Percentiles rank a stretch among this genome's conserved stretches.
These are phyloP conservation scores for Cutaneotrichosporon sp. DNA, from an alignment of 1,284 basidiomycete genomes.

Conservation along the genomic window DNA sequence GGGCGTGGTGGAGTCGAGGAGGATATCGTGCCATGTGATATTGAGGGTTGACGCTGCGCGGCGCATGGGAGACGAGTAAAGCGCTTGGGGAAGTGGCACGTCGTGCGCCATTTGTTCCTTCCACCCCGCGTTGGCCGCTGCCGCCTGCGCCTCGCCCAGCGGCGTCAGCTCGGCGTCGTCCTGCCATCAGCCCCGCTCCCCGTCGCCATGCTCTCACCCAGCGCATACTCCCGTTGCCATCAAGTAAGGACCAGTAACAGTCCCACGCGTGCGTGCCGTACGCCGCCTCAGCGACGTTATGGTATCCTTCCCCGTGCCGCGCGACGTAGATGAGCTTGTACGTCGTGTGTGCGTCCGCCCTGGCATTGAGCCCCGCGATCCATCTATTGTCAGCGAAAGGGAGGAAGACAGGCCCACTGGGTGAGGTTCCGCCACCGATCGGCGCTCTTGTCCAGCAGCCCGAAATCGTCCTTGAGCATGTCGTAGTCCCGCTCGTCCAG, in stretches of 20 bases:
- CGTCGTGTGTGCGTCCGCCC: conserved; percentile 26
- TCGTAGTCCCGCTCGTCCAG: conserved; percentile 27
- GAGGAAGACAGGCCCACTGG: conserved; percentile 8
- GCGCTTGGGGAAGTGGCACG: conserved; percentile 29
- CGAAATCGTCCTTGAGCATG: conserved; percentile 31
- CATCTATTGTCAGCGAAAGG: conserved; percentile 8
- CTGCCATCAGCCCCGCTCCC: conserved; percentile 16
- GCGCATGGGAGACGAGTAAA: conserved; percentile 37
- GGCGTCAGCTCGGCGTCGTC: conserved; percentile 37
- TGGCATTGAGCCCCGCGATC: conserved; percentile 27
- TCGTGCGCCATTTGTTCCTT: conserved; percentile 23
- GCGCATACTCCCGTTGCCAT: conserved; percentile 32
- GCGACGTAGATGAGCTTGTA: conserved; percentile 46
- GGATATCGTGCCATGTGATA: conserved; percentile 36
- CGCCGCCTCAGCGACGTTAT: conserved; percentile 27
- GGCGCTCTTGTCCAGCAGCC: conserved; percentile 32
- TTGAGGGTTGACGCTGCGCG: conserved; percentile 31
- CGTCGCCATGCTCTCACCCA: conserved; percentile 15
- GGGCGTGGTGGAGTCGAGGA: conserved; percentile 15
- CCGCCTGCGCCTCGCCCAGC: conserved; percentile 28
- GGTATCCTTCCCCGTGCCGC: conserved; percentile 46
- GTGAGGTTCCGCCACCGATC: conserved; percentile 24
- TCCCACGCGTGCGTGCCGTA: conserved; percentile 45
- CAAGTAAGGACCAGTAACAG: conserved; percentile 26
- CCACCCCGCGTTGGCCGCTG: conserved; percentile 29